These are phyloP conservation scores for Eucalyptus pumila DNA, from an alignment of 345 rosid species.

Conservation along the genomic window DNA sequence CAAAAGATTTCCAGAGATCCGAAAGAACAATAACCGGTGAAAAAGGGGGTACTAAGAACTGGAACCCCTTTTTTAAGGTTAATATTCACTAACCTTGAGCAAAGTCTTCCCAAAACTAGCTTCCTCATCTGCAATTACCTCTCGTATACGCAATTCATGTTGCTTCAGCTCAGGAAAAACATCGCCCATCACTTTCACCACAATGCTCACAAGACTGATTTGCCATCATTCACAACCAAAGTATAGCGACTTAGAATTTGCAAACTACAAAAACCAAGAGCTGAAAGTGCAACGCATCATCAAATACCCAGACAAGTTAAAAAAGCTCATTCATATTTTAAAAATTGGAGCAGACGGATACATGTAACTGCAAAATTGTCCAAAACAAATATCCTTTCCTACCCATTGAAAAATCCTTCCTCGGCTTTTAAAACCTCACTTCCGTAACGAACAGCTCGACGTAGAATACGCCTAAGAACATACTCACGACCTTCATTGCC, in stretches of 20 bases:
- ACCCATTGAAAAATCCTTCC: conserved; percentile 94
- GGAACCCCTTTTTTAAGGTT: neutral
- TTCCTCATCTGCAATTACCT: conserved; percentile 75
- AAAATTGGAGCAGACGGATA: neutral
- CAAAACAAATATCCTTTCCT: conserved; percentile 1
- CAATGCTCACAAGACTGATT: conserved; percentile 68
- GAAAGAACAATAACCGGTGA: neutral
- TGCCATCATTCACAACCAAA: neutral
- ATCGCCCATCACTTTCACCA: conserved; percentile 66
- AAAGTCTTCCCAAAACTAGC: conserved; percentile 90
- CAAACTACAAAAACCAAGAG: neutral
- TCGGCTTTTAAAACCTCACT: conserved; percentile 79
- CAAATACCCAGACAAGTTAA: neutral
- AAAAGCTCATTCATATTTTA: neutral
- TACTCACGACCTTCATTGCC: conserved; percentile 98
- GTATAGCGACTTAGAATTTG: neutral
- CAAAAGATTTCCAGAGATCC: neutral
- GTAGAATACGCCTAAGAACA: conserved; percentile 93
- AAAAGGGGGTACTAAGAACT: neutral
- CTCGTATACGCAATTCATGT: conserved; percentile 61
- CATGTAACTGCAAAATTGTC: neutral
- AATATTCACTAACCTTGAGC: neutral
- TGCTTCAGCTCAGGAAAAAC: conserved; percentile 81
- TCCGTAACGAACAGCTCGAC: conserved; percentile 94
- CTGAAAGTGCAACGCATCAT: neutral